These are phyloP conservation scores for Vigna mungo DNA, from an alignment of 306 rosid species.

Conservation along the genomic window DNA sequence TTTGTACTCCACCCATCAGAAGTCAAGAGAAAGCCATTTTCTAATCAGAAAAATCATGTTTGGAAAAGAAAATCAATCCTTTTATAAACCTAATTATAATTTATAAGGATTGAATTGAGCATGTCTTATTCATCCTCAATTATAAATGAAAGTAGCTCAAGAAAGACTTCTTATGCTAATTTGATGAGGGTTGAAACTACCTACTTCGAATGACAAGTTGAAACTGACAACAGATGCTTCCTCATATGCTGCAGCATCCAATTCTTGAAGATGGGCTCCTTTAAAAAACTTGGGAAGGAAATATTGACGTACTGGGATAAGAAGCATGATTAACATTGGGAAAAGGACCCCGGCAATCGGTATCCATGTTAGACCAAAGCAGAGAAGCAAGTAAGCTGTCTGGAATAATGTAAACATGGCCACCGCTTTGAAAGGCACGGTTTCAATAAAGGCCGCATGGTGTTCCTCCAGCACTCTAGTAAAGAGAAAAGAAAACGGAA, in stretches of 20 bases:
- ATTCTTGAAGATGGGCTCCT: slow-evolving; percentile 80
- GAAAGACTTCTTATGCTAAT: not conserved
- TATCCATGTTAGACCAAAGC: slow-evolving; percentile 88
- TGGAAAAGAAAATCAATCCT: not conserved
- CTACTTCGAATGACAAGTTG: slow-evolving; percentile 72
- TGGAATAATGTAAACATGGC: slow-evolving; percentile 76
- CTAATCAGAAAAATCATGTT: not conserved
- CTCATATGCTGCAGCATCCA: slow-evolving; percentile 87
- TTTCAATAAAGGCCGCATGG: slow-evolving; percentile 68
- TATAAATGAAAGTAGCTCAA: not conserved
- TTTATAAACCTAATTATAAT: slow-evolving; percentile 6
- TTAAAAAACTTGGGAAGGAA: slow-evolving; percentile 77
- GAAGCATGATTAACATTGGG: slow-evolving; percentile 89
- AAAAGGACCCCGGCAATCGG: slow-evolving; percentile 90
- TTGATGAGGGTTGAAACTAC: slow-evolving; percentile 38
- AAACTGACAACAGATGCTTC: slow-evolving; percentile 70
- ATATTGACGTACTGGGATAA: slow-evolving; percentile 81
- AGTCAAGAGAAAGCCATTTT: not conserved
- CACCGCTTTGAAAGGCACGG: slow-evolving; percentile 79
- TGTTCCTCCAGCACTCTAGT: slow-evolving; percentile 71
- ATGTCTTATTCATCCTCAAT: not conserved
- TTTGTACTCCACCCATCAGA: not conserved
- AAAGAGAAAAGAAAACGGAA: slow-evolving; percentile 46
- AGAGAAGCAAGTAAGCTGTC: slow-evolving; percentile 69
- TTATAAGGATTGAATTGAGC: too few relatives aligned